Percentiles rank a stretch among this genome's conserved stretches.
Evolutionary conservation across 495 filamentous ascomycete genomes (phyloP).

Genomic region (Ramalina peruviana): DNA sequence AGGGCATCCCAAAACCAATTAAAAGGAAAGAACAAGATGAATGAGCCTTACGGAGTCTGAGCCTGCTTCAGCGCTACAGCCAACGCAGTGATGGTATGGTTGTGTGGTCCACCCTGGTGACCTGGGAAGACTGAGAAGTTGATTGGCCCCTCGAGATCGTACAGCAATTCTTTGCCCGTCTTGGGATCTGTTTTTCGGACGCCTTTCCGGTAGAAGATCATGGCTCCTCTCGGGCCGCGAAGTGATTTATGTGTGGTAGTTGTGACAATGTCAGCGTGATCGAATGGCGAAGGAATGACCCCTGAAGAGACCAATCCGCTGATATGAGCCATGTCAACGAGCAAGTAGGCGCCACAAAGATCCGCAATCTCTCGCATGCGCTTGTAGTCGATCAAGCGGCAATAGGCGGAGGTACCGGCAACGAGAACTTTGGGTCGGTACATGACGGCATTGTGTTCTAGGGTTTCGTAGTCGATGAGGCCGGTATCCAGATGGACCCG

Average conservation of each 20-base stretch:
- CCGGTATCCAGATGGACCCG: slow-evolving; percentile 82
- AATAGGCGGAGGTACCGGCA: slow-evolving; percentile 97
- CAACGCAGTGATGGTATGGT: slow-evolving; percentile 98
- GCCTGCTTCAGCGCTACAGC: slow-evolving; percentile 96
- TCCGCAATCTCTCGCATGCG: slow-evolving; percentile 96
- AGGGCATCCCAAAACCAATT: too few relatives aligned
- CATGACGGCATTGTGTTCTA: slow-evolving; percentile 83
- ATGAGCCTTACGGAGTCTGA: slow-evolving; percentile 38
- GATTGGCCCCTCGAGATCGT: slow-evolving; percentile 90
- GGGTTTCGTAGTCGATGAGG: slow-evolving; percentile 90
- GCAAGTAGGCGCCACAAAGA: slow-evolving; percentile 83
- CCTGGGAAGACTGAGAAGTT: slow-evolving; percentile 99
- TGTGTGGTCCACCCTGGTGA: slow-evolving; percentile 98
- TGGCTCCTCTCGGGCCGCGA: slow-evolving; percentile 93
- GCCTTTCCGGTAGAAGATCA: slow-evolving; percentile 99
- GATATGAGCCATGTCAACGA: slow-evolving; percentile 98
- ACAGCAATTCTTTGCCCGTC: slow-evolving; percentile 76
- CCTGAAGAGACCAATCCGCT: slow-evolving; percentile 87
- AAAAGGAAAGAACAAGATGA: too few relatives aligned
- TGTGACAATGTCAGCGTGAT: slow-evolving; percentile 90
- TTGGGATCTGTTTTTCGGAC: slow-evolving; percentile 79
- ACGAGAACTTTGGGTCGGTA: slow-evolving; percentile 95
- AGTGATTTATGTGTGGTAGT: slow-evolving; percentile 99
- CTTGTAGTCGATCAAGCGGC: slow-evolving; percentile 91
- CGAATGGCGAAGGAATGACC: slow-evolving; percentile 90